Base-by-base conservation (phyloP, 805 yeast genomes). In the Kockiozyma suomiensis region DNA sequence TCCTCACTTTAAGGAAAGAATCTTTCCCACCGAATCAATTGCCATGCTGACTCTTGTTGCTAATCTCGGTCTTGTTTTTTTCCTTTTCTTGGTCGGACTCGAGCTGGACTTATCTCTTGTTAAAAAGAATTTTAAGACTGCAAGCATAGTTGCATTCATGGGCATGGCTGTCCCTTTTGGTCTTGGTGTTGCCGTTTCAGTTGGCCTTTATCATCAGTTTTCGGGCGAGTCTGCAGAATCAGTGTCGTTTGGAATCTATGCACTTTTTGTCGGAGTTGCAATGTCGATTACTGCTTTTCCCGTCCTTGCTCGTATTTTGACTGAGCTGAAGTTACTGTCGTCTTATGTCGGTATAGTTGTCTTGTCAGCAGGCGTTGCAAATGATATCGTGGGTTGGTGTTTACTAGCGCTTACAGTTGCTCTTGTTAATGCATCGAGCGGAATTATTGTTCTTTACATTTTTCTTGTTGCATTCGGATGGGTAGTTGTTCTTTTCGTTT, bases 221-320 rank as follows among this genome's bases (percentile, higher is more conserved):
- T 75, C 70, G 3, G 67, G 69, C 43, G 72, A 67, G 35, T 72
- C 66, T 1, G 59, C 53, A 1, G 62, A 69, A 40, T 73, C 74
- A 4, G 77, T 85, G 37, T 77, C 83, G 55, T 88, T 87, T 70
- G 85, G 92, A 13, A 86, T 90, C 0, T 88, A 80, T 67, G 84
- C 86, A 86, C 88, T 88, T 10, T 88, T 88, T 67, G 85, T 88
- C 52, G 92, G 93, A 1, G 90, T 87, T 12, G 93, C 96, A 1
- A 80, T 88, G 79, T 84, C 93, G 64, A 87, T 88, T 65, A 88
- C 96, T 2, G 96, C 96, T 0, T 85, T 88, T 72, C 96, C 96
- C 0, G 96, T 88, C 1, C 74, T 88, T 62, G 93, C 89, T 1
- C 82, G 96, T 70, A 88, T 88, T 28, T 74, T 88, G 64, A 85